Evolutionary conservation across 495 filamentous ascomycete species (phyloP), one percentile per base, ranked within the genome.

Genomic region (Neurospora intermedia): DNA sequence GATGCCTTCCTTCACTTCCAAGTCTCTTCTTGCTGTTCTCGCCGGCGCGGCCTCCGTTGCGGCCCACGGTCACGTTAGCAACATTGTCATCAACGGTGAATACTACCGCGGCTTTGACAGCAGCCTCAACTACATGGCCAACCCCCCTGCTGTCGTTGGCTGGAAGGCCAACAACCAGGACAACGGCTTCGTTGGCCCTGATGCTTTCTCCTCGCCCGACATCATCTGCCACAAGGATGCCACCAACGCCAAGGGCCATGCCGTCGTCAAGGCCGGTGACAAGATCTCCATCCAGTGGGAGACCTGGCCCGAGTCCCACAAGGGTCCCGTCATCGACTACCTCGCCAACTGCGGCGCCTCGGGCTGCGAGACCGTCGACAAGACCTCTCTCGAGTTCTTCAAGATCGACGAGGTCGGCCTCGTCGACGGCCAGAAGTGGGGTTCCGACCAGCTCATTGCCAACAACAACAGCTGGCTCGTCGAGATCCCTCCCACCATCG

Each of bases 241-340:
- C 27, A 79, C 80, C 39, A 84, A 84, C 72, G 85, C 80, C 18
- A 41, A 75, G 18, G 79, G 80, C 39, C 79, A 82, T 69, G 84
- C 82, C 16, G 76, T 80, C 9, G 83, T 87, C 31, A 76, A 78
- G 2, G 85, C 85, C 27, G 86, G 84, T 31, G 79, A 82, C 78
- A 78, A 76, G 4, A 79, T 86, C 71, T 76, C 76, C 9, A 45
- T 87, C 41, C 83, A 86, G 75, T 88, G 86, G 86, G 82, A 83
- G 69, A 78, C 82, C 20, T 87, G 84, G 84, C 82, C 84, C 16
- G 82, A 83, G 27, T 76, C 73, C 23, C 83, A 84, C 78, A 76
- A 84, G 69, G 91, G 92, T 10, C 91, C 91, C 23, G 89, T 91
- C 77, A 88, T 93, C 75, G 88, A 89, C 80, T 93, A 93, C 79